Evolutionary conservation across 805 yeast species (phyloP), one percentile per base, ranked within the genome.

Genomic region (Saccharomycopsis malanga): DNA sequence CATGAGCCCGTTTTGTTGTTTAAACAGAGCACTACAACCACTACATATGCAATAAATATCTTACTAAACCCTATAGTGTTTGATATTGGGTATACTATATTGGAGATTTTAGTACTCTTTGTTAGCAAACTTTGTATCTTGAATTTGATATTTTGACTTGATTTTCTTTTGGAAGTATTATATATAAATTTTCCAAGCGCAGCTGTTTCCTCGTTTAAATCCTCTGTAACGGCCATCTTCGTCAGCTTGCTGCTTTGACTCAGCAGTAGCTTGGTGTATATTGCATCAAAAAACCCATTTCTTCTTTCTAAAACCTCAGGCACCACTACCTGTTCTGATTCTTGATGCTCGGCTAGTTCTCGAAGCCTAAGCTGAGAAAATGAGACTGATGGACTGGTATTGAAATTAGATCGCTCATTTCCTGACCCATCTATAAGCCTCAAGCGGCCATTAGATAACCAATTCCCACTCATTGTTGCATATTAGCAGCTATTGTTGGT

Each of bases 251-350:
- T 27, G 30, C 30, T 27, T 7, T 7, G 30, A 27, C 10, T 27
- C n/a, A n/a, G 30, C 30, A 9, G 36, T n/a, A 15, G 64, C 22
- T 64, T 65, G 4, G 64, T 58, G 49, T 63, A 73, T 1, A 65
- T 59, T 1, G 77, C 70, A 53, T 73, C 77, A 50, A 73, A 73
- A 54, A 68, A 73, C 7, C 76, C 76, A 43, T 69, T 70, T 54
- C 78, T 61, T 22, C 69, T 53, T 53, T 73, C 79, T 1, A 59
- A 66, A 46, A 60, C 68, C n/a, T 15, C 12, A 7, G 35, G 22
- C 17, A 39, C 4, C 22, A 60, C 60, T 4, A 63, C 65, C 29
- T 69, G 52, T n/a, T 61, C 56, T 18, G 65, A 64, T 48, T 66
- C 56, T 3, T 57, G 53, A 6, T 58, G 56, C 1, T 57, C 57